Percentiles rank a stretch among this genome's conserved stretches.
phyloP scores from a whole-genome alignment of 345 rosid species.

The Stellera chamaejasme region DNA sequence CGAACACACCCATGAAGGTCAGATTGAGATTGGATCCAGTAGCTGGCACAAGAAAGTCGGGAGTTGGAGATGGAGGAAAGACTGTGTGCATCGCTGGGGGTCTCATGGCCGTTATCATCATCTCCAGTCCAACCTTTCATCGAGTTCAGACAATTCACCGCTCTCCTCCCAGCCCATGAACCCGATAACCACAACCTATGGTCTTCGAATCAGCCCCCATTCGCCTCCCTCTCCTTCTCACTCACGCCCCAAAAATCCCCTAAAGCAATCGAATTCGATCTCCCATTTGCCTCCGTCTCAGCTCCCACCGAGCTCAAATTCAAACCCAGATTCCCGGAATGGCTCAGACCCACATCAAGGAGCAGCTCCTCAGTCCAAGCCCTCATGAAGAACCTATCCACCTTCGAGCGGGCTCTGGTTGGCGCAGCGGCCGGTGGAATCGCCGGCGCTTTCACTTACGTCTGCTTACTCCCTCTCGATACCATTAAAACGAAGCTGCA shows the following conservation, averaged over 20 bases:
- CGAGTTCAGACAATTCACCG: conserved; percentile 19
- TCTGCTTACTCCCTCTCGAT: conserved; percentile 78
- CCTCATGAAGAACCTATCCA: conserved; percentile 60
- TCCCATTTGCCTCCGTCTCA: conserved; percentile 40
- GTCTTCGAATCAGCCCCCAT: conserved; percentile 1
- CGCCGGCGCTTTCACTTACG: conserved; percentile 91
- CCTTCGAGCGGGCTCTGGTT: conserved; percentile 68
- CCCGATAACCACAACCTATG: neutral
- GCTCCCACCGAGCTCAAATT: conserved; percentile 22
- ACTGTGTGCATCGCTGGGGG: conserved; percentile 33
- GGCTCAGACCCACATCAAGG: conserved; percentile 41
- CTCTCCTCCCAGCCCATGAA: conserved; percentile 19
- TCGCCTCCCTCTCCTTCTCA: conserved; percentile 10
- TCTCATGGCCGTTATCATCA: conserved; percentile 21
- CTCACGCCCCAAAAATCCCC: neutral
- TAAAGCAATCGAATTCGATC: conserved; percentile 7
- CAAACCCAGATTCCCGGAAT: conserved; percentile 22
- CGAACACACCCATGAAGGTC: neutral
- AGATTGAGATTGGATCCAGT: neutral
- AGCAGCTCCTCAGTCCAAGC: conserved; percentile 37
- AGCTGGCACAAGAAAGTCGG: neutral
- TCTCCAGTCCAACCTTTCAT: conserved; percentile 13
- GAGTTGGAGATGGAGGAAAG: conserved; percentile 34
- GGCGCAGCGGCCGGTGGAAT: conserved; percentile 87
- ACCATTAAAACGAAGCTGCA: conserved; percentile 89